phyloP scores from a whole-genome alignment of 495 filamentous ascomycete genomes.

The Cercophora sp. region DNA sequence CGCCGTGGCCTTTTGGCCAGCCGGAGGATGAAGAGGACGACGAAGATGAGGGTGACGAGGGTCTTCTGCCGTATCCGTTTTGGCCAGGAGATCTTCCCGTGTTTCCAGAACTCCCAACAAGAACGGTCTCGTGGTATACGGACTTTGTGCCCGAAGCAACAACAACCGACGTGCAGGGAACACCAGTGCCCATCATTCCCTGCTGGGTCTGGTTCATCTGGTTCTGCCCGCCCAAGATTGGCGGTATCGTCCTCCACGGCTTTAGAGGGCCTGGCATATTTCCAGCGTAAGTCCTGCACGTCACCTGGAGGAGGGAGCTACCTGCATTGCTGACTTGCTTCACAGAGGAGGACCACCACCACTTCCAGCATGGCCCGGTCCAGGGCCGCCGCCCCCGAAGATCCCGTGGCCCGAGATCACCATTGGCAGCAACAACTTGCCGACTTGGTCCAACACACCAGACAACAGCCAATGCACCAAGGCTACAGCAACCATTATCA shows the following conservation, averaged over 20 bases:
- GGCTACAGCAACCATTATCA: not conserved
- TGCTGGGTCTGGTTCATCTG: conserved; percentile 9
- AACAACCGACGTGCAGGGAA: not conserved
- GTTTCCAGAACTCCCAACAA: too few relatives aligned
- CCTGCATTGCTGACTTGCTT: too few relatives aligned
- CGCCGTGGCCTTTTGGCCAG: not conserved
- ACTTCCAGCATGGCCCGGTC: too few relatives aligned
- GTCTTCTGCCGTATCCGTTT: too few relatives aligned
- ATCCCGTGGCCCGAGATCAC: not conserved
- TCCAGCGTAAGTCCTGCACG: not conserved
- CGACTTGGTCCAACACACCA: too few relatives aligned
- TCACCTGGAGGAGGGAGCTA: too few relatives aligned
- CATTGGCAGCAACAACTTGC: too few relatives aligned
- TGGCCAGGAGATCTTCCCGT: too few relatives aligned
- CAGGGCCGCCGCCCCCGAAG: not conserved
- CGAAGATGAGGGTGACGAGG: too few relatives aligned
- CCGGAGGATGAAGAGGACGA: not conserved
- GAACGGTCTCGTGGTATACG: not conserved
- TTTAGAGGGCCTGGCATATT: not conserved
- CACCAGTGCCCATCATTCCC: not conserved
- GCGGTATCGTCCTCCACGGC: not conserved
- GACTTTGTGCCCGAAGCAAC: not conserved
- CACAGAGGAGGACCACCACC: too few relatives aligned
- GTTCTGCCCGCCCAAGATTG: not conserved
- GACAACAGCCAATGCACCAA: not conserved